A percentile compares a stretch with the other conserved stretches of the same genome.
Conservation (phyloP, 2,329 filamentous ascomycete genomes). For the Coniella lustricola region DNA sequence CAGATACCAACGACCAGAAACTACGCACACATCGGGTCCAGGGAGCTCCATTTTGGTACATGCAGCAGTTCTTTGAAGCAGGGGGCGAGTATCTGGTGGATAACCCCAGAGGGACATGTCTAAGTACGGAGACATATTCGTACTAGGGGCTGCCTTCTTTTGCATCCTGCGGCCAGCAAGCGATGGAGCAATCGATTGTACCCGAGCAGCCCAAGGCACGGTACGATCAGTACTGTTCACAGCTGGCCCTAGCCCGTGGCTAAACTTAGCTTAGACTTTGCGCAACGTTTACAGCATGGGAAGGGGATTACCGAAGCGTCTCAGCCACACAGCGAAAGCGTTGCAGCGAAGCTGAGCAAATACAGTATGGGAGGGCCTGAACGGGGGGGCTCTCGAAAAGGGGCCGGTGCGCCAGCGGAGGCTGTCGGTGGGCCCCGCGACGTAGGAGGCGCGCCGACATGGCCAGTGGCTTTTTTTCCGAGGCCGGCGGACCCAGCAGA, state of each 20-base stretch:
- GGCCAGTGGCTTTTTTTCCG: background rate
- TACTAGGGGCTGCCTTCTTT: background rate
- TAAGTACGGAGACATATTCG: no score
- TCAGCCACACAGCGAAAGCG: background rate
- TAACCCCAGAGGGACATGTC: no score
- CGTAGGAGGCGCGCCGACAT: background rate
- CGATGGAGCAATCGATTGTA: no score
- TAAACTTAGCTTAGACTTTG: conserved; percentile 2
- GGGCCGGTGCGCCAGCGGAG: background rate
- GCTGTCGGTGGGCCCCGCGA: no score
- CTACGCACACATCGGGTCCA: background rate
- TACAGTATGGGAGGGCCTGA: background rate
- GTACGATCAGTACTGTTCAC: background rate
- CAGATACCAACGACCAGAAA: background rate
- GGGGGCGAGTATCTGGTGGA: no score
- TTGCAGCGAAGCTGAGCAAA: background rate
- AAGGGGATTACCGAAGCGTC: background rate
- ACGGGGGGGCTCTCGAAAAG: background rate
- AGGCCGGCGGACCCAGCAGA: no score
- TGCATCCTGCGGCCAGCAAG: background rate
- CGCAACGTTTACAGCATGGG: background rate
- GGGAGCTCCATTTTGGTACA: conserved; percentile 10
- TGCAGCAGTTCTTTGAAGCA: background rate
- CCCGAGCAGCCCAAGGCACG: no score
- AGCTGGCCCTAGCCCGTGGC: background rate